Conservation (phyloP, 768 basidiomycete species). For the Cystofilobasidium ferigula region DNA sequence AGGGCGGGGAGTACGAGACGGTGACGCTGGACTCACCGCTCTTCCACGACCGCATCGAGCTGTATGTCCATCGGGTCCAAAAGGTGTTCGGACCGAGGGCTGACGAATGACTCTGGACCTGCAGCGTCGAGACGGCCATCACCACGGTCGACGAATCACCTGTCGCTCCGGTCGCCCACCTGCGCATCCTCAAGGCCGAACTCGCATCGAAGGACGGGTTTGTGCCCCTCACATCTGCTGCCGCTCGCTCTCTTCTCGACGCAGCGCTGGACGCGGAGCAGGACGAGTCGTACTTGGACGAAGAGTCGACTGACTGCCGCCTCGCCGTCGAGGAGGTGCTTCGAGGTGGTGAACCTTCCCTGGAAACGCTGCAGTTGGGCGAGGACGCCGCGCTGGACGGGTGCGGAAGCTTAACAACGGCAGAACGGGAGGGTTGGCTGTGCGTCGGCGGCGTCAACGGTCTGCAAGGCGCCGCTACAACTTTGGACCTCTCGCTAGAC, state of each 20-base stretch:
- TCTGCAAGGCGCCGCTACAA: not conserved
- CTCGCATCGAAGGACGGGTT: slow-evolving; percentile 49
- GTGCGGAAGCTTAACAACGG: not conserved
- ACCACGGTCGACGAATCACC: slow-evolving; percentile 44
- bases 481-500: slow-evolving; percentile 36
- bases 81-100: too few species aligned
- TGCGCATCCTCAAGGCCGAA: slow-evolving; percentile 61
- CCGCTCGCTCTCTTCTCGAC: slow-evolving; percentile 33
- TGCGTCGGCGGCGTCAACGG: not conserved
- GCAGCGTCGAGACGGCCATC: slow-evolving; percentile 53
- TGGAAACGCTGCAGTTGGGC: not conserved
- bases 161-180: slow-evolving; percentile 81
- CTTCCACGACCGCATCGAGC: slow-evolving; percentile 62
- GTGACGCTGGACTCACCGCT: slow-evolving; percentile 80
- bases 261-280: slow-evolving; percentile 24
- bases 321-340: not conserved
- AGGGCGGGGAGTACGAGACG: slow-evolving; percentile 96
- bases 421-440: not conserved
- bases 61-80: slow-evolving; percentile 49
- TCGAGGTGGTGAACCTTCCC: not conserved
- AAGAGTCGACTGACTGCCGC: not conserved
- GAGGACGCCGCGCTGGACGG: slow-evolving; percentile 29
- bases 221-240: slow-evolving; percentile 26
- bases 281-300: slow-evolving; percentile 7
- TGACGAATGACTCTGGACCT: too few species aligned